Base-by-base conservation (phyloP, 176 grass and related monocot genomes). In the Areca catechu region DNA sequence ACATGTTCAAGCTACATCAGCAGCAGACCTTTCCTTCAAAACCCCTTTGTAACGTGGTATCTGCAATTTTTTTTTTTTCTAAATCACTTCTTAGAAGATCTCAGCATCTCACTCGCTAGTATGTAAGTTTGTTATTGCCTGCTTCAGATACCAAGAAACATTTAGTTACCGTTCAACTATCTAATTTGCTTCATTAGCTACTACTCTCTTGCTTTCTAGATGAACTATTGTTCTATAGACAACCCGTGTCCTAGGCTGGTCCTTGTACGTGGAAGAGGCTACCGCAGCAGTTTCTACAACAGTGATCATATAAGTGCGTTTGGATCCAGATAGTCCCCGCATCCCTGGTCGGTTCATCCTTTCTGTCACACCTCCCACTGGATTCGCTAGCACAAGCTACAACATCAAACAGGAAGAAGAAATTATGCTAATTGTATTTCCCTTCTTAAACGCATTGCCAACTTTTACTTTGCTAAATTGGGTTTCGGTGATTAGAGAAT, bases 381-480 rank as follows among this genome's bases (percentile, higher is more conserved):
- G 94, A 71, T 99, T 99, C 5, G 81, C 94, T 19, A 99, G 60
- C 4, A 93, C 84, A 68, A 99, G 83, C 88, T 95, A 55, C 69
- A 82, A 62, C 53, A 23, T 58, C 22, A 58, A 20, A 4, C 7
- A 60, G 12, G 7, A 61, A 15, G 17, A 47, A 47, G 53, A 54
- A 74, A 20, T 68, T 24, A 43, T 43, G 34, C 34, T 43, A 43
- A 14, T 14, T 43, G 10, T 43, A 14, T 43, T 43, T 14, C 34
- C 34, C 34, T n/a, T n/a, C n/a, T 43, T 43, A 10, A 43, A 43
- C 14, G 10, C 34, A 43, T 43, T 43, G 34, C 12, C 10, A 43
- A 1, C 10, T 22, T 15, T 43, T 15, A 34, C 54, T 14, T 22
- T 24, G 24, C 23, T 22, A 61, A 50, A 68, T 15, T 50, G 3